Conservation (phyloP, 2,329 filamentous ascomycete species). For the Phyllosticta citribraziliensis region DNA sequence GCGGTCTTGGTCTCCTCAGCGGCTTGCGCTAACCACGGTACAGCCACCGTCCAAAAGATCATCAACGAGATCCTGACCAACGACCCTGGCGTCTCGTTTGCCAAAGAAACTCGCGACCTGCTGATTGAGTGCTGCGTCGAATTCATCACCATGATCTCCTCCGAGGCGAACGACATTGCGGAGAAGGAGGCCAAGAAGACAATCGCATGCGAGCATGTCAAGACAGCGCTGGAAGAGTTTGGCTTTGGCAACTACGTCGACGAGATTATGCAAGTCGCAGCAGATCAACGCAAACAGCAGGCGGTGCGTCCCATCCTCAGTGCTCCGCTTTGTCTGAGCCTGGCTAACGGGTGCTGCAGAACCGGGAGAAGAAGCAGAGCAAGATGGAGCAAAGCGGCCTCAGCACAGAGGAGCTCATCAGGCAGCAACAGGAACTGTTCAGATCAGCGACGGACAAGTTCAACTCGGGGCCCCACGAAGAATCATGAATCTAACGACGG, state of each 20-base stretch:
- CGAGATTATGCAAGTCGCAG: constrained; percentile 75
- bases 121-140: constrained; percentile 98
- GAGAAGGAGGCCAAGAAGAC: constrained; percentile 99
- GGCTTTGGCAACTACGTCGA: constrained; percentile 89
- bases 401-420: constrained; percentile 78
- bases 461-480: constrained; percentile 40
- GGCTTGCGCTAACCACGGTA: constrained; percentile 13
- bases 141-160: constrained; percentile 97
- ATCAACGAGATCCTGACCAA: constrained; percentile 85
- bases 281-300: constrained; percentile 84
- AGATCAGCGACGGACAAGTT: constrained; percentile 67
- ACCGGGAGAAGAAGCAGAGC: constrained; percentile 90
- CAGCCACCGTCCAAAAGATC: constrained; percentile 68
- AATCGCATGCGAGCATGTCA: constrained; percentile 95
- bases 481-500: constrained; percentile 5
- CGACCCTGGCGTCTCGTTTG: constrained; percentile 70
- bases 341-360: constrained; percentile 42
- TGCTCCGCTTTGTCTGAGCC: neutral
- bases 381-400: constrained; percentile 94
- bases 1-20: neutral
- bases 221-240: constrained; percentile 82
- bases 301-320: constrained; percentile 52
- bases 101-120: constrained; percentile 88
- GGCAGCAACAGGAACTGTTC: constrained; percentile 87
- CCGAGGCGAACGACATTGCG: constrained; percentile 96